A percentile compares a stretch with the other conserved stretches of the same genome.
Conservation (phyloP, 164 flowering plant species). For the Cinnamomum micranthum region DNA sequence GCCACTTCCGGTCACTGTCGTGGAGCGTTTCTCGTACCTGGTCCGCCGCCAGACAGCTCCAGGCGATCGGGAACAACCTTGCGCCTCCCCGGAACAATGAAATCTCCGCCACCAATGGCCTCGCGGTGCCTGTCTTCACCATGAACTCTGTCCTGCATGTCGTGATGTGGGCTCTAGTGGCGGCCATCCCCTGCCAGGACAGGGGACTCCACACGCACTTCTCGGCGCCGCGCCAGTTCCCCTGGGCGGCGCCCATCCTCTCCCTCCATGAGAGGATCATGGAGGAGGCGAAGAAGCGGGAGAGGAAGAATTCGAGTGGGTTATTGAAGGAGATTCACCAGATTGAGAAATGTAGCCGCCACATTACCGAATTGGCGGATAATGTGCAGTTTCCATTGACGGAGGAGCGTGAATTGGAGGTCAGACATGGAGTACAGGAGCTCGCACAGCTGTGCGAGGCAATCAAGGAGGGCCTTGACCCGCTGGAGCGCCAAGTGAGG, state of each 20-base stretch:
- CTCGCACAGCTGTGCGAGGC: conserved; percentile 40
- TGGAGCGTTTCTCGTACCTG: conserved; percentile 95
- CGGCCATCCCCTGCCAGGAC: conserved; percentile 97
- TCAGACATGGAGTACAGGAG: conserved; percentile 50
- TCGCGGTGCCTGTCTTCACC: conserved; percentile 60
- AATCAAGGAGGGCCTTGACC: conserved; percentile 62
- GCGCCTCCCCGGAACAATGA: conserved; percentile 55
- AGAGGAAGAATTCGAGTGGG: conserved; percentile 61
- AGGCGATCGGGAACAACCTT: conserved; percentile 72
- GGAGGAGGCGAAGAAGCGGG: conserved; percentile 85
- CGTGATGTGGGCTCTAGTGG: conserved; percentile 89
- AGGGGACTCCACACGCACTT: conserved; percentile 81
- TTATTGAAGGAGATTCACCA: conserved; percentile 71
- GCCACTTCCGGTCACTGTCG: conserved; percentile 69
- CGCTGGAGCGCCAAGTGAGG: conserved; percentile 77
- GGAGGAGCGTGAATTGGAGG: conserved; percentile 61
- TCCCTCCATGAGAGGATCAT: conserved; percentile 66
- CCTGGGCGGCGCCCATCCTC: conserved; percentile 59
- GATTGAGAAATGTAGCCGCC: conserved; percentile 60
- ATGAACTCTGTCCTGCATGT: conserved; percentile 67
- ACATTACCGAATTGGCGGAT: conserved; percentile 60
- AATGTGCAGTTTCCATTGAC: conserved; percentile 57
- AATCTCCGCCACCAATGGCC: conserved; percentile 52
- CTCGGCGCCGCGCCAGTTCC: conserved; percentile 51
- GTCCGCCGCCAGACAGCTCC: conserved; percentile 71